Percentiles rank a stretch among this genome's conserved stretches.
Conservation (phyloP, 257 asterid species). For the Cordia subcordata region DNA sequence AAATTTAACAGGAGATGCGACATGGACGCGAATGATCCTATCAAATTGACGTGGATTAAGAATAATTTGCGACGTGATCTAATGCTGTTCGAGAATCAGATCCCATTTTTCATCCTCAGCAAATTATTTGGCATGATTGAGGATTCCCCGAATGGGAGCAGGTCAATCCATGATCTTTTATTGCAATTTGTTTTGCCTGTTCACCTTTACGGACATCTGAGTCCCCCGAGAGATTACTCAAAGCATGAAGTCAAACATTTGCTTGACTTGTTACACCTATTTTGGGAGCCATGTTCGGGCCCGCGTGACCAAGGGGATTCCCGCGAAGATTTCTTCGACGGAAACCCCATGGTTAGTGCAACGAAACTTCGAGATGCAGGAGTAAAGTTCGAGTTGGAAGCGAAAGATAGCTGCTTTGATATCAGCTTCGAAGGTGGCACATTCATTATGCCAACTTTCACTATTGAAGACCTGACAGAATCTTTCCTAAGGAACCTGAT, state of each 20-base stretch:
- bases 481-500: no score
- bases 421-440: slow-evolving; percentile 2
- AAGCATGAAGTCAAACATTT: no score
- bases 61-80: slow-evolving; percentile 4
- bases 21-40: not conserved
- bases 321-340: not conserved
- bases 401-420: not conserved
- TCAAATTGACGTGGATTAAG: slow-evolving; percentile 7
- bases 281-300: no score
- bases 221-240: no score
- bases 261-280: no score
- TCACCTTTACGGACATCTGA: not conserved
- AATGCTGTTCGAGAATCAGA: slow-evolving; percentile 10
- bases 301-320: not conserved
- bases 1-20: not conserved
- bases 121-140: slow-evolving; percentile 2
- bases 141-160: not conserved
- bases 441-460: not conserved
- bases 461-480: not conserved
- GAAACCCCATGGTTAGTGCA: not conserved
- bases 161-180: not conserved
- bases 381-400: not conserved
- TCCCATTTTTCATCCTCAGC: not conserved
- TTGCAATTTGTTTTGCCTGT: not conserved
- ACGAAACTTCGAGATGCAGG: slow-evolving; percentile 5